Evolutionary conservation across 2,329 filamentous ascomycete species (phyloP), one percentile per base, ranked within the genome.

Genomic region (Incumbomyces delicatus): DNA sequence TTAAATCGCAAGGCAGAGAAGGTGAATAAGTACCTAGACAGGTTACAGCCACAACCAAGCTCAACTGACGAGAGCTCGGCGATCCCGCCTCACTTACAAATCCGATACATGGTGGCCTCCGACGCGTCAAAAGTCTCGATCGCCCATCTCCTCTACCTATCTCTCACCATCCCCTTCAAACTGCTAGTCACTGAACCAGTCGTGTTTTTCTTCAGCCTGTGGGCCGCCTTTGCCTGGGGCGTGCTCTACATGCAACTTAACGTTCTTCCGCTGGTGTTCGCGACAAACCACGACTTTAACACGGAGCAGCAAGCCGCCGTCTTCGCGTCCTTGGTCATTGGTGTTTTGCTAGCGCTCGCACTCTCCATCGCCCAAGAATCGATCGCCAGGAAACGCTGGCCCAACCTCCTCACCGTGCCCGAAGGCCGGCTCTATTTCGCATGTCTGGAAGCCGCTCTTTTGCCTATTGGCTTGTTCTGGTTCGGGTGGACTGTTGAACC

Each of bases 201-300:
- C 33, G 74, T 82, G 1, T 72, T 73, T 11, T 76, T 80, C 46
- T 95, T 95, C 68, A 87, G 83, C 0, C 71, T 94, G 0, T 95
- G 89, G 89, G 83, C 88, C 1, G 76, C 86, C 0, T 95, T 95
- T 63, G 82, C 83, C 16, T 95, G 89, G 89, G 87, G 83, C 0
- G 77, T 94, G 0, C 75, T 95, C 0, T 95, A 95, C 63, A 70
- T 95, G 17, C 86, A 84, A 10, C 89, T 95, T 55, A 78, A 79
- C 13, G 83, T 87, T 1, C 77, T 95, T 5, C 86, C 88, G 0
- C 74, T 92, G 2, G 80, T 94, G 20, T 94, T 92, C 64, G 59
- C 69, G 17, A 74, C 70, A 4, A 80, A 78, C 37, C 80, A 90
- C 60, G 66, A 69, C 54, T 90, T 94, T 68, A 75, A 72, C 50